These are phyloP conservation scores for Imleria badia DNA, from an alignment of 768 basidiomycete genomes.

Conservation along the genomic window DNA sequence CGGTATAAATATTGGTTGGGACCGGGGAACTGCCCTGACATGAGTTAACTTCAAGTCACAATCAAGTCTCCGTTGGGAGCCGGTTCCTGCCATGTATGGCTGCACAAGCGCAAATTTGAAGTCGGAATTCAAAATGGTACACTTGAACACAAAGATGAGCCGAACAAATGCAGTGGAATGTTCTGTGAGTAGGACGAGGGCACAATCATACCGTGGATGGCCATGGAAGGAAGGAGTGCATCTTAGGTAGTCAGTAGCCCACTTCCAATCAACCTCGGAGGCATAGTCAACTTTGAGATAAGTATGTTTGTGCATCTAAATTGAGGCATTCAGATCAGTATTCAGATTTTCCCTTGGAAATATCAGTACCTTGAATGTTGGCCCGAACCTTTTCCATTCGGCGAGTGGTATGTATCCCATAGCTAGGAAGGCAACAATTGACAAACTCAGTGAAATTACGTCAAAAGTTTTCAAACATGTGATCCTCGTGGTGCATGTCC, in stretches of 20 bases:
- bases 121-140: background rate
- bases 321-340: background rate
- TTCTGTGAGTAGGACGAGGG: conserved; percentile 17
- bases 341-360: background rate
- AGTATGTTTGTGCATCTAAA: conserved; percentile 23
- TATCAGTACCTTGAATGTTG: background rate
- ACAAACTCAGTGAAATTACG: background rate
- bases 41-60: background rate
- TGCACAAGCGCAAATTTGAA: conserved; percentile 23
- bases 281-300: conserved; percentile 31
- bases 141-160: conserved; percentile 25
- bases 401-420: background rate
- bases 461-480: background rate
- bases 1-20: background rate
- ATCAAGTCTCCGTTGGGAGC: background rate
- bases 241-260: conserved; percentile 27
- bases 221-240: conserved; percentile 33
- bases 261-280: conserved; percentile 29
- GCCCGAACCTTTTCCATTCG: background rate
- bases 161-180: conserved; percentile 6
- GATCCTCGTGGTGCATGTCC: background rate
- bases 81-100: background rate
- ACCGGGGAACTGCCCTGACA: background rate
- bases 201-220: conserved; percentile 26
- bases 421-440: background rate